These are phyloP conservation scores for Coemansia sp. DNA, from an alignment of 192 early-diverging fungal species.

Conservation along the genomic window DNA sequence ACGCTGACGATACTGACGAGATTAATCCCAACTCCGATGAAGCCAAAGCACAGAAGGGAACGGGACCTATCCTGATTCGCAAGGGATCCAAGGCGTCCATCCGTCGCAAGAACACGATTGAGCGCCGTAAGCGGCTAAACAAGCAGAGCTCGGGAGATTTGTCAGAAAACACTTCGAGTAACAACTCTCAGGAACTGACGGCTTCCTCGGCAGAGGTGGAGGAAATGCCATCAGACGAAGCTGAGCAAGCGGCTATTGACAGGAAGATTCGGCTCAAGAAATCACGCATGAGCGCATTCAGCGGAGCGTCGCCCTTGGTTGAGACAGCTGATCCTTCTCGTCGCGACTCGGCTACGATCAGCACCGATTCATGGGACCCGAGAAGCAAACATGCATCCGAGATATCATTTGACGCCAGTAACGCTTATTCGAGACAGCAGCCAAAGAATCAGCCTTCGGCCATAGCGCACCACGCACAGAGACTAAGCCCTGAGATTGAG, in stretches of 20 bases:
- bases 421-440: not conserved
- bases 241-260: not conserved
- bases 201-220: not conserved
- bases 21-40: constrained; percentile 2
- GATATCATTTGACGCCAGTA: not conserved
- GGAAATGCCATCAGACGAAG: not conserved
- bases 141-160: not conserved
- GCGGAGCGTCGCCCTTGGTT: constrained; percentile 5
- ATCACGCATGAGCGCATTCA: constrained; percentile 47
- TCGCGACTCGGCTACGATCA: constrained; percentile 46
- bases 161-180: not conserved
- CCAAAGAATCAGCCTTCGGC: not conserved
- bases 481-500: constrained; percentile 2
- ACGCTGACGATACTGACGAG: constrained; percentile 7
- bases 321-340: constrained; percentile 5
- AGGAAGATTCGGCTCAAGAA: not conserved
- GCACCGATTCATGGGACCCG: constrained; percentile 23
- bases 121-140: constrained; percentile 22
- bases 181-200: constrained; percentile 7
- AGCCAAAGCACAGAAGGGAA: not conserved
- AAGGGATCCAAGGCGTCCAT: constrained; percentile 50
- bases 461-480: constrained; percentile 1
- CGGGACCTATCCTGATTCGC: constrained; percentile 40
- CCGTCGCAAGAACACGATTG: constrained; percentile 43
- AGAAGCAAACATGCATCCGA: constrained; percentile 19